Evolutionary conservation across 1,284 basidiomycete genomes (phyloP).

Genomic region (Rhodotorula glutinis): DNA sequence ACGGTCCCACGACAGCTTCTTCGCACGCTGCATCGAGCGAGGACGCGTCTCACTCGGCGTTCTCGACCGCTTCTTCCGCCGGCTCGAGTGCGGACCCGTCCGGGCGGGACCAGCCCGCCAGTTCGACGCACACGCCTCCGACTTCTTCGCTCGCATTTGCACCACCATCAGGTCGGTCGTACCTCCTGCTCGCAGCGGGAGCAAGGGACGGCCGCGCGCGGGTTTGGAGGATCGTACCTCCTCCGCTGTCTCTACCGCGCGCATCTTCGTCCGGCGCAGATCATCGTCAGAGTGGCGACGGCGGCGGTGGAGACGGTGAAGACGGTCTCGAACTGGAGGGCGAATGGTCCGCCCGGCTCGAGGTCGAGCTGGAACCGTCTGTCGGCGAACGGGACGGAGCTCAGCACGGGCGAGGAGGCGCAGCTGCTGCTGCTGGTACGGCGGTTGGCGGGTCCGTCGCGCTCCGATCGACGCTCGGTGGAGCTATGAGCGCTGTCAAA

Average conservation of each 20-base stretch:
- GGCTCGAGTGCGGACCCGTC: conserved; percentile 40
- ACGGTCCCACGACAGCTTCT: conserved; percentile 9
- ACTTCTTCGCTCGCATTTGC: conserved; percentile 84
- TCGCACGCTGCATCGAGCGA: neutral
- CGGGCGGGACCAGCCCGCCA: conserved; percentile 72
- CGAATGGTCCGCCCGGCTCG: conserved; percentile 67
- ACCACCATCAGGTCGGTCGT: conserved; percentile 81
- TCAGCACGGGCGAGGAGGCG: neutral
- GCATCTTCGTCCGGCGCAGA: neutral
- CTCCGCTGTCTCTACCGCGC: conserved; percentile 25
- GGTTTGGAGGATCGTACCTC: conserved; percentile 72
- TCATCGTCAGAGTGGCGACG: neutral
- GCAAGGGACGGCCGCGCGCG: conserved; percentile 77
- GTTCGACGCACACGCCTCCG: conserved; percentile 52
- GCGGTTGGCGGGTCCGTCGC: neutral
- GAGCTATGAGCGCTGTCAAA: conserved; percentile 60
- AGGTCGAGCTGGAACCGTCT: conserved; percentile 78
- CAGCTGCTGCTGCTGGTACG: too few species aligned
- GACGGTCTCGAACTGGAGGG: conserved; percentile 49
- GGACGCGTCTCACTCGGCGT: neutral
- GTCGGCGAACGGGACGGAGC: neutral
- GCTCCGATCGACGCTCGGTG: neutral
- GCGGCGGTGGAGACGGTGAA: conserved; percentile 50
- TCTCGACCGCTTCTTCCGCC: neutral
- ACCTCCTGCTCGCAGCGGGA: conserved; percentile 86